These are phyloP conservation scores for Butyriboletus loyo DNA, from an alignment of 768 basidiomycete species.

Conservation along the genomic window DNA sequence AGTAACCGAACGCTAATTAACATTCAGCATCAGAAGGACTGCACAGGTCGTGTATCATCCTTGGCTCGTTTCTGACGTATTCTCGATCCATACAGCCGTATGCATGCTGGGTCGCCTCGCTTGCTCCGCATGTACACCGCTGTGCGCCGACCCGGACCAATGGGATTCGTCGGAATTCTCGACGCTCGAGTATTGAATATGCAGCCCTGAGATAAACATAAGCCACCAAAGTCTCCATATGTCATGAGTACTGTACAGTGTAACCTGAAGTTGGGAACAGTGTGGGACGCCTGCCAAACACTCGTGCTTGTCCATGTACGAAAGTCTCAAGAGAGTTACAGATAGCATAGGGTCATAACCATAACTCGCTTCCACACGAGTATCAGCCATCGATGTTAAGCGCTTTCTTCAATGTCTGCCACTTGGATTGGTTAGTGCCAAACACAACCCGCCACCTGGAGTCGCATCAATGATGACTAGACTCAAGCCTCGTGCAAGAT, in stretches of 20 bases:
- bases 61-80: conserved; percentile 12
- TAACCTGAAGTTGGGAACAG: conserved; percentile 7
- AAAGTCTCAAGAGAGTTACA: conserved; percentile 15
- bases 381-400: conserved; percentile 27
- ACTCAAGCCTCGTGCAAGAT: conserved; percentile 1
- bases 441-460: conserved; percentile 34
- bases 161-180: background rate
- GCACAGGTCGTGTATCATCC: conserved; percentile 1
- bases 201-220: background rate
- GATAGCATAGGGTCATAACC: conserved; percentile 21
- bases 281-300: conserved; percentile 7
- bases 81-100: conserved; percentile 7
- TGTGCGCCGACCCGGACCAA: background rate
- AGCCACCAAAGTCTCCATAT: conserved; percentile 8
- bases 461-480: conserved; percentile 1
- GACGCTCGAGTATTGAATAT: background rate
- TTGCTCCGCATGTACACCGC: conserved; percentile 14
- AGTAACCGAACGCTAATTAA: background rate
- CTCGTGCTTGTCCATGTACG: conserved; percentile 15
- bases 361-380: conserved; percentile 2
- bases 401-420: conserved; percentile 29
- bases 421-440: conserved; percentile 30
- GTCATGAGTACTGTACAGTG: conserved; percentile 30
- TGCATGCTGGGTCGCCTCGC: conserved; percentile 9
- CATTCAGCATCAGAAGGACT: conserved; percentile 5